Percentiles rank a stretch among this genome's conserved stretches.
phyloP scores from a whole-genome alignment of 2,329 filamentous ascomycete species.

The Colletotrichum destructivum region DNA sequence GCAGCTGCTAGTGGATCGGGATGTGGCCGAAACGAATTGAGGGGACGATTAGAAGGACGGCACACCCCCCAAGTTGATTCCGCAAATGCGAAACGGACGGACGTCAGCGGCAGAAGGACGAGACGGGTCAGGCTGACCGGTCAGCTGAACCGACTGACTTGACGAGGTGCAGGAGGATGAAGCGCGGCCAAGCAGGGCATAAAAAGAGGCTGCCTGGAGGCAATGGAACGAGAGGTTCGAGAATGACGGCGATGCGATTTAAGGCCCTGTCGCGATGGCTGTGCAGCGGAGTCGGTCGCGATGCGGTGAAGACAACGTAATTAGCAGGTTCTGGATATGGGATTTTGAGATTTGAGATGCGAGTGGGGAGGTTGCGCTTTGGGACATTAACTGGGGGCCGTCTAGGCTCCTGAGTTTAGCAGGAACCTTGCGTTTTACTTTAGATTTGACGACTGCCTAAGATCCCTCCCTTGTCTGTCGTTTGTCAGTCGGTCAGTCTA shows the following conservation, averaged over 20 bases:
- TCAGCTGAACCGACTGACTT: constrained; percentile 26
- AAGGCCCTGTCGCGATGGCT: constrained; percentile 8
- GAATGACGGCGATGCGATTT: constrained; percentile 4
- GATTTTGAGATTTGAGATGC: not conserved
- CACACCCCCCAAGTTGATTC: not conserved
- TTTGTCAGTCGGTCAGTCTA: not conserved
- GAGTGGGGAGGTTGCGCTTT: not conserved
- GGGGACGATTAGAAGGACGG: not conserved
- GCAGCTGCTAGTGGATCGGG: constrained; percentile 22
- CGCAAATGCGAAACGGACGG: not conserved
- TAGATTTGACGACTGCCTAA: constrained; percentile 18
- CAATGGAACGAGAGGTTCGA: constrained; percentile 1
- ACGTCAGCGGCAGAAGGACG: constrained; percentile 1
- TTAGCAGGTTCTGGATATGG: not conserved
- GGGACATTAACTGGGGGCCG: not conserved
- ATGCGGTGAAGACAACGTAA: constrained; percentile 1
- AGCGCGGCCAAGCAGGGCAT: constrained; percentile 25
- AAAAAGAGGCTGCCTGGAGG: constrained; percentile 21
- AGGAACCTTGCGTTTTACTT: not conserved
- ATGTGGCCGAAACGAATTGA: constrained; percentile 16
- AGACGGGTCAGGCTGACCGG: not conserved
- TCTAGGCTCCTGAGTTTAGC: not conserved
- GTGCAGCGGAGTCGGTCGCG: constrained; percentile 4
- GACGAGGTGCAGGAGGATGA: constrained; percentile 40
- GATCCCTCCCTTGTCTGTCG: not conserved